Evolutionary conservation across 257 asterid species (phyloP).

Genomic region (Solanum habrochaites): DNA sequence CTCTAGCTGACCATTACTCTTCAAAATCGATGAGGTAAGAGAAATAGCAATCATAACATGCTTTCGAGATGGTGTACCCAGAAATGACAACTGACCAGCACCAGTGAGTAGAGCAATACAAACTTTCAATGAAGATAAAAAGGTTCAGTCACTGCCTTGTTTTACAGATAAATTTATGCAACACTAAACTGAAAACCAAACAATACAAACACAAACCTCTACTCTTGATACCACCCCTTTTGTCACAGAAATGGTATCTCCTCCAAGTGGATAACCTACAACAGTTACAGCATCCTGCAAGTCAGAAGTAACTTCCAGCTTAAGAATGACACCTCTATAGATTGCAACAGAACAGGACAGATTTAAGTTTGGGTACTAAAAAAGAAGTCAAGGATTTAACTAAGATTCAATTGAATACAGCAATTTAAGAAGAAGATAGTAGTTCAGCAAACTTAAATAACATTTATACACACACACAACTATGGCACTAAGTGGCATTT

Average conservation of each 20-base stretch:
- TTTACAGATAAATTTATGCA: neutral
- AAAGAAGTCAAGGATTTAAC: neutral
- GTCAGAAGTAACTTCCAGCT: neutral
- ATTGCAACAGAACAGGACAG: neutral
- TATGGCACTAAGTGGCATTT: neutral
- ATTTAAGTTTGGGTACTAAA: neutral
- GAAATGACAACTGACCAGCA: neutral
- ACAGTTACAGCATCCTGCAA: conserved; percentile 91
- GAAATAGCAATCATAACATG: neutral
- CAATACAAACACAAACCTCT: conserved; percentile 55
- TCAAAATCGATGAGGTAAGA: neutral
- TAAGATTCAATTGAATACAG: neutral
- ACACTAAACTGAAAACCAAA: neutral
- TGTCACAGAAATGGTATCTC: conserved; percentile 95
- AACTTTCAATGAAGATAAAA: neutral
- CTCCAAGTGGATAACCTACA: conserved; percentile 98
- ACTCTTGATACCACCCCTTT: conserved; percentile 98
- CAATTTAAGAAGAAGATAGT: neutral
- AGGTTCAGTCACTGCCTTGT: neutral
- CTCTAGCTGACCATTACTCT: neutral
- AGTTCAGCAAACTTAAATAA: neutral
- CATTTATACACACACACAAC: neutral
- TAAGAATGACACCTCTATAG: neutral
- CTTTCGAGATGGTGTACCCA: neutral
- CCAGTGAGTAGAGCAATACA: neutral